phyloP scores from a whole-genome alignment of 2,329 filamentous ascomycete genomes.

The Seiridium unicorne region DNA sequence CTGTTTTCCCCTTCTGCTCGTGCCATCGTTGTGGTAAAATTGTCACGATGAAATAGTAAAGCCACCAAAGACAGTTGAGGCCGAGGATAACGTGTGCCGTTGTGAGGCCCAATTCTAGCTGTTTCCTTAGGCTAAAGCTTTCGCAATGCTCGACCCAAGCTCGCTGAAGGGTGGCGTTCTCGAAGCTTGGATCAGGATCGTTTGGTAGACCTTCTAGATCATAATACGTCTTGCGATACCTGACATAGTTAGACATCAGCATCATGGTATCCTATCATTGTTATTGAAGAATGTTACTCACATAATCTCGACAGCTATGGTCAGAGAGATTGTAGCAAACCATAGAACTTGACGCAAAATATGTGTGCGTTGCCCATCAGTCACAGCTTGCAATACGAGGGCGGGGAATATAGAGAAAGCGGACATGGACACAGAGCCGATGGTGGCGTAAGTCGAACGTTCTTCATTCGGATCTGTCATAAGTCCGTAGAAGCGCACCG shows the following conservation, averaged over 20 bases:
- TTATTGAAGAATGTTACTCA: slow-evolving; percentile 7
- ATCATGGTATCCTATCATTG: neutral
- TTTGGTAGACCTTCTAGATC: neutral
- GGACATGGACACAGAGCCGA: slow-evolving; percentile 17
- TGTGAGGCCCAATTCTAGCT: slow-evolving; percentile 3
- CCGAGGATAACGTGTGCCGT: slow-evolving; percentile 12
- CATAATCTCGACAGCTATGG: slow-evolving; percentile 14
- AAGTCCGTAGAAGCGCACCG: slow-evolving; percentile 14
- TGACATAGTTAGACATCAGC: neutral
- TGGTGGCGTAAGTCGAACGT: slow-evolving; percentile 17
- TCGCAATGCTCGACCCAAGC: slow-evolving; percentile 11
- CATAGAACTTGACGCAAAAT: slow-evolving; percentile 14
- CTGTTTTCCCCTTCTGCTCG: slow-evolving; percentile 1
- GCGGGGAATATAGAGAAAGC: slow-evolving; percentile 18
- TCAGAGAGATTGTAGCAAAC: slow-evolving; percentile 15
- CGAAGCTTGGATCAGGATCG: neutral
- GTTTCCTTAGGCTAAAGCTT: slow-evolving; percentile 5
- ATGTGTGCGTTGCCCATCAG: slow-evolving; percentile 6
- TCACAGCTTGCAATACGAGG: slow-evolving; percentile 14
- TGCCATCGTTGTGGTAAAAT: neutral
- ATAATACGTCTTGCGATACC: neutral
- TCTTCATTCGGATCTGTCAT: slow-evolving; percentile 12
- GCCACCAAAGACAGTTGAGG: slow-evolving; percentile 13
- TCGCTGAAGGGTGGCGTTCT: neutral
- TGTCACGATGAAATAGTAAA: slow-evolving; percentile 11